Percentiles rank a stretch among this genome's conserved stretches.
Evolutionary conservation across 768 basidiomycete genomes (phyloP).

Genomic region (Agaricus subrufescens): DNA sequence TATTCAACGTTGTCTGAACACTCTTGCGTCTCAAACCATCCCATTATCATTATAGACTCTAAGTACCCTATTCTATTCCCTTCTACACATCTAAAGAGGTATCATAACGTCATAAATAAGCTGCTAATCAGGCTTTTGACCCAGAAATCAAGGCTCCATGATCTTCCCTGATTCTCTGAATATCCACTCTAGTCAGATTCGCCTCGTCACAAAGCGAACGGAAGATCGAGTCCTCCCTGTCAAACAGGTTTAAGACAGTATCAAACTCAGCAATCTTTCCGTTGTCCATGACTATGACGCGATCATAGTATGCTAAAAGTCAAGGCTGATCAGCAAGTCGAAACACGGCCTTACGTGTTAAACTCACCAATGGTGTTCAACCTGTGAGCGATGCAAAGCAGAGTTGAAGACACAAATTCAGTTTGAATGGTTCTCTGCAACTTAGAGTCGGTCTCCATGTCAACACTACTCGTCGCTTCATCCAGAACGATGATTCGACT

Average conservation of each 20-base stretch:
- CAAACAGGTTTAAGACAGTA: slow-evolving; percentile 62
- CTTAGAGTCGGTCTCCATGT: slow-evolving; percentile 59
- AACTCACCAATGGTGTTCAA: slow-evolving; percentile 45
- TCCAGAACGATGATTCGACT: slow-evolving; percentile 58
- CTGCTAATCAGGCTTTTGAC: too few relatives aligned
- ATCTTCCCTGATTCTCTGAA: slow-evolving; percentile 43
- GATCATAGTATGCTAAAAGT: slow-evolving; percentile 55
- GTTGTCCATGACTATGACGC: slow-evolving; percentile 68
- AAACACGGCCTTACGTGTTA: neutral
- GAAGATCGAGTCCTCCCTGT: slow-evolving; percentile 61
- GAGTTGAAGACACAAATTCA: slow-evolving; percentile 49
- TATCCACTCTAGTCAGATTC: slow-evolving; percentile 48
- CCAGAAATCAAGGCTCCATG: slow-evolving; percentile 13
- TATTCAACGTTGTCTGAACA: too few relatives aligned
- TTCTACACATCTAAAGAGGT: too few relatives aligned
- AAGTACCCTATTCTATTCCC: too few relatives aligned
- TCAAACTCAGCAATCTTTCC: slow-evolving; percentile 72
- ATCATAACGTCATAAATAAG: too few relatives aligned
- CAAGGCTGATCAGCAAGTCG: neutral
- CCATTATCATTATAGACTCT: too few relatives aligned
- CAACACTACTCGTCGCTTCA: slow-evolving; percentile 60
- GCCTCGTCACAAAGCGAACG: slow-evolving; percentile 67
- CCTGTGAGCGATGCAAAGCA: slow-evolving; percentile 48
- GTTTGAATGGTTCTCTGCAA: slow-evolving; percentile 60
- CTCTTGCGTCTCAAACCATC: too few relatives aligned